Evolutionary conservation across 2,329 filamentous ascomycete species (phyloP).

Genomic region (Trichoderma atroviride): DNA sequence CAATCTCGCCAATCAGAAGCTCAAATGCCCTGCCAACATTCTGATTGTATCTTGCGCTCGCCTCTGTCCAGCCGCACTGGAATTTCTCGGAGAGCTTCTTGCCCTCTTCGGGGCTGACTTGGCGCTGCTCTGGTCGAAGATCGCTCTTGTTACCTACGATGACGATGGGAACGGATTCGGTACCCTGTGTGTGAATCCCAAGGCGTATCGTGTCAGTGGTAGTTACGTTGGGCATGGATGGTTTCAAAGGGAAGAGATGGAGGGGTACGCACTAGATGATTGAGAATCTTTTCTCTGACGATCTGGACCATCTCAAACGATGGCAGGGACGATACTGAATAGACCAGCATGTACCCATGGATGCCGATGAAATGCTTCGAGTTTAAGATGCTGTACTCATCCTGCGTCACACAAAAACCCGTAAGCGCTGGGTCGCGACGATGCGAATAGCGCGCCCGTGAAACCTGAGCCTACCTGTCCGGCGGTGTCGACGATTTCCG

Average conservation of each 20-base stretch:
- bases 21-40: constrained; percentile 94
- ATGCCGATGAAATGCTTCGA: constrained; percentile 99
- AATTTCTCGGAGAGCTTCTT: constrained; percentile 83
- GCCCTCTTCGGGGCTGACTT: constrained; percentile 84
- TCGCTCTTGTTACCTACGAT: constrained; percentile 98
- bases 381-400: constrained; percentile 98
- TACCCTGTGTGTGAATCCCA: constrained; percentile 61
- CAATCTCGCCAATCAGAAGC: constrained; percentile 89
- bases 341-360: constrained; percentile 97
- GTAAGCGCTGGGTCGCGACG: background rate
- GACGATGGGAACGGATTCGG: constrained; percentile 88
- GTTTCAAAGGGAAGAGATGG: too few species aligned
- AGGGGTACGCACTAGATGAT: constrained; percentile 72
- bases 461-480: constrained; percentile 70
- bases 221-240: background rate
- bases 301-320: constrained; percentile 98
- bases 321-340: constrained; percentile 91
- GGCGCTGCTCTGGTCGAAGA: constrained; percentile 86
- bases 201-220: constrained; percentile 3
- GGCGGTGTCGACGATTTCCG: constrained; percentile 97
- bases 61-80: constrained; percentile 92
- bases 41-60: constrained; percentile 89
- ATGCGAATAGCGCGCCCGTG: background rate
- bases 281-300: constrained; percentile 95
- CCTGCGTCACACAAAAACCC: constrained; percentile 52